These are phyloP conservation scores for Diospyros kaki DNA, from an alignment of 148 eudicot species.

Conservation along the genomic window DNA sequence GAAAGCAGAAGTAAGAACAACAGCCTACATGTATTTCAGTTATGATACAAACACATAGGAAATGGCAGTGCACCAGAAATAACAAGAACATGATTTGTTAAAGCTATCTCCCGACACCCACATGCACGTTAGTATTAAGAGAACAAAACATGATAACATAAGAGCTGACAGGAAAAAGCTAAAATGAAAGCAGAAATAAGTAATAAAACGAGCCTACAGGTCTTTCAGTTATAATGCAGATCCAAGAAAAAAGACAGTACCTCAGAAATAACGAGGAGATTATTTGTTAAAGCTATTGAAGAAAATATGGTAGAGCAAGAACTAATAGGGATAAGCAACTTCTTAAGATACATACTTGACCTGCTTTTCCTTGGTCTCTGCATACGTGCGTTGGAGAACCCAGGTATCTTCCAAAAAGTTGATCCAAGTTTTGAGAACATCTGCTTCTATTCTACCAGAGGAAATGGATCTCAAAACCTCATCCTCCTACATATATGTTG, in stretches of 20 bases:
- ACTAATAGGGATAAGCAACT: neutral
- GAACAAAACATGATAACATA: too few relatives aligned
- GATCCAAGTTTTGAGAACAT: slow-evolving; percentile 83
- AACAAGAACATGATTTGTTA: neutral
- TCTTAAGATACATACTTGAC: slow-evolving; percentile 48
- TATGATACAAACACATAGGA: neutral
- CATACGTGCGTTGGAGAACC: slow-evolving; percentile 64
- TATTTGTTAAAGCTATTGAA: slow-evolving; percentile 59
- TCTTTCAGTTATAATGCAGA: neutral
- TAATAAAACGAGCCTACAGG: neutral
- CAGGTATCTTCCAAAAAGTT: slow-evolving; percentile 96
- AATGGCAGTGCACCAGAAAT: neutral
- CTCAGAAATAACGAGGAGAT: slow-evolving; percentile 77
- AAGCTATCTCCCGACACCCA: neutral
- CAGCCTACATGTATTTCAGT: neutral
- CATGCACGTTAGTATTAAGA: too few relatives aligned
- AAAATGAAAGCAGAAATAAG: too few relatives aligned
- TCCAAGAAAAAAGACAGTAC: slow-evolving; percentile 22
- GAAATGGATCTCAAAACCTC: slow-evolving; percentile 69
- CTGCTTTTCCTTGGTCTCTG: slow-evolving; percentile 72
- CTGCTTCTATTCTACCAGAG: slow-evolving; percentile 70
- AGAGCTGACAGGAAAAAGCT: too few relatives aligned
- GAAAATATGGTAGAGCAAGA: neutral
- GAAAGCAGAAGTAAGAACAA: slow-evolving; percentile 10
- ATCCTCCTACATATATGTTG: slow-evolving; percentile 53